phyloP scores from a whole-genome alignment of 2,329 filamentous ascomycete genomes.

The Penicillium corylophilum region DNA sequence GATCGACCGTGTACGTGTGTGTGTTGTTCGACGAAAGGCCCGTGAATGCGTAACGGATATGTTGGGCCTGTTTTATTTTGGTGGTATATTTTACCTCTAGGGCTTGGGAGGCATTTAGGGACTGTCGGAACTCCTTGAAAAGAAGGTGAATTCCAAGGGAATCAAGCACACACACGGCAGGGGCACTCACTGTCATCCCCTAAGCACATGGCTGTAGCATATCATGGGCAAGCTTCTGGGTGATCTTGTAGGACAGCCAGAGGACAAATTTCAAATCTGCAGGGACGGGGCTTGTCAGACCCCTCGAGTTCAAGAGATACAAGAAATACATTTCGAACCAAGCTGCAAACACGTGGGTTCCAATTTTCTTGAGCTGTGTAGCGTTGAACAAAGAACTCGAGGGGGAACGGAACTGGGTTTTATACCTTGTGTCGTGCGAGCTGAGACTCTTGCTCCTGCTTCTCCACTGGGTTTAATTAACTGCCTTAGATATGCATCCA shows the following conservation, averaged over 20 bases:
- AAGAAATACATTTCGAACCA: constrained; percentile 5
- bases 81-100: no score
- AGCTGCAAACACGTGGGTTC: constrained; percentile 4
- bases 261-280: constrained; percentile 13
- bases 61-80: neutral
- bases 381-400: neutral
- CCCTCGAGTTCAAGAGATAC: neutral
- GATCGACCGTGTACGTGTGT: neutral
- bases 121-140: no score
- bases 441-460: neutral
- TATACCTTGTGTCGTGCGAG: neutral
- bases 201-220: neutral
- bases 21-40: neutral
- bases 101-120: no score
- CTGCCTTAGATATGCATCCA: neutral
- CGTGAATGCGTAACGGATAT: neutral
- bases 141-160: no score
- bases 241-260: constrained; percentile 19
- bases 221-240: constrained; percentile 6
- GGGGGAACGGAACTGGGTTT: neutral
- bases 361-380: constrained; percentile 1
- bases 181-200: neutral
- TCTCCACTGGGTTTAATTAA: neutral
- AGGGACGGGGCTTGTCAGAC: neutral
- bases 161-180: neutral